phyloP scores from a whole-genome alignment of 176 grass and related monocot species.

The Chrysopogon serrulatus region DNA sequence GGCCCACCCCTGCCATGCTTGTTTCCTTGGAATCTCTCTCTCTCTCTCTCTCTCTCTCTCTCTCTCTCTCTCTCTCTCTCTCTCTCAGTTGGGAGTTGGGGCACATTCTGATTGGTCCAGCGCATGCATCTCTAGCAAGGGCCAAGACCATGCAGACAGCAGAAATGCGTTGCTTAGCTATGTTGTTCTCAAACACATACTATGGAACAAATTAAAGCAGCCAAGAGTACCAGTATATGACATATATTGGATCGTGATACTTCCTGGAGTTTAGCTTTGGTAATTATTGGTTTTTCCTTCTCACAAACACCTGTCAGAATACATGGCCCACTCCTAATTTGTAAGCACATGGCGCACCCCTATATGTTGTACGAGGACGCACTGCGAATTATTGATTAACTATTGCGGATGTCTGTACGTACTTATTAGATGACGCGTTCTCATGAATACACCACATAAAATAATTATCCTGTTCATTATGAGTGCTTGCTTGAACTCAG shows the following conservation, averaged over 20 bases:
- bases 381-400: not conserved
- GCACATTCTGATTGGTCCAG: constrained; percentile 25
- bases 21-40: constrained; percentile 32
- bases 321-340: not conserved
- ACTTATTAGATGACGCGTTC: not conserved
- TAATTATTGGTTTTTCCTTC: not conserved
- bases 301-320: not conserved
- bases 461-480: not conserved
- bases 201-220: not conserved
- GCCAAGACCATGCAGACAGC: not conserved
- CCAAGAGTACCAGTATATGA: not conserved
- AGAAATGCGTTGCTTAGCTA: not conserved
- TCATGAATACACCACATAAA: not conserved
- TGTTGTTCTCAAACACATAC: not conserved
- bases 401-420: not conserved
- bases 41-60: not conserved
- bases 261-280: not conserved
- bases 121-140: not conserved
- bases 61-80: not conserved
- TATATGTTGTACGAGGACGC: not conserved
- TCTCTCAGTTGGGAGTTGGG: not conserved
- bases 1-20: constrained; percentile 24
- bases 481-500: not conserved
- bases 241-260: not conserved
- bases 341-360: not conserved